Conservation (phyloP, 257 asterid species). For the Penstemon eatonii region DNA sequence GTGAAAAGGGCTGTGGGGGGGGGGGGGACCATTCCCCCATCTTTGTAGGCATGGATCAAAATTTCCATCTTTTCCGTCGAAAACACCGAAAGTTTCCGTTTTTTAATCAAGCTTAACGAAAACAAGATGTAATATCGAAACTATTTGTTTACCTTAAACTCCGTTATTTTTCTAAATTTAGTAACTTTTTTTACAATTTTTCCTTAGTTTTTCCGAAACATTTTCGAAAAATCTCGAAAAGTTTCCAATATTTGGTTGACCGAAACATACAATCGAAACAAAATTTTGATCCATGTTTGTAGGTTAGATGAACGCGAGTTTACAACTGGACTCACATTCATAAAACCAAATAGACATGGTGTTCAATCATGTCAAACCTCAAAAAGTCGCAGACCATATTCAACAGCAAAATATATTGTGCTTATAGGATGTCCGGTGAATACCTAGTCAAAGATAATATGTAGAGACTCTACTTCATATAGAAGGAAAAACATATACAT, state of each 20-base stretch:
- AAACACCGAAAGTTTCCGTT: too few species aligned
- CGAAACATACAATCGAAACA: too few species aligned
- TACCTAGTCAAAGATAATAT: constrained; percentile 15
- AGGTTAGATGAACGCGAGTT: constrained; percentile 18
- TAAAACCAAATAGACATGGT: background rate
- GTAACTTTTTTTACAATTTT: too few species aligned
- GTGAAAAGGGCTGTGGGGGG: constrained; percentile 1
- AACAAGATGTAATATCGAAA: too few species aligned
- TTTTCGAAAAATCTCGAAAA: too few species aligned
- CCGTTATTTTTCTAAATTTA: too few species aligned
- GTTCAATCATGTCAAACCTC: background rate
- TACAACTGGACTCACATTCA: constrained; percentile 21
- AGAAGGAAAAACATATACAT: constrained; percentile 1
- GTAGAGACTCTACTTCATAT: background rate
- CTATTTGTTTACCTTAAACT: too few species aligned
- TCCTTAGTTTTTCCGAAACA: too few species aligned
- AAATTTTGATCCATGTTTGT: background rate
- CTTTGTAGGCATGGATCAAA: background rate
- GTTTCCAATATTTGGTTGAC: too few species aligned
- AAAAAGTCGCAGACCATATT: background rate
- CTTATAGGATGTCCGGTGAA: background rate
- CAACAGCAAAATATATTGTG: background rate
- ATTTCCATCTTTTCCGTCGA: too few species aligned
- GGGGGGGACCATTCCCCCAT: background rate
- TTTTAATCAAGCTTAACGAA: too few species aligned